A percentile compares a stretch with the other conserved stretches of the same genome.
phyloP scores from a whole-genome alignment of 257 asterid genomes.

The Solanum neorickii region DNA sequence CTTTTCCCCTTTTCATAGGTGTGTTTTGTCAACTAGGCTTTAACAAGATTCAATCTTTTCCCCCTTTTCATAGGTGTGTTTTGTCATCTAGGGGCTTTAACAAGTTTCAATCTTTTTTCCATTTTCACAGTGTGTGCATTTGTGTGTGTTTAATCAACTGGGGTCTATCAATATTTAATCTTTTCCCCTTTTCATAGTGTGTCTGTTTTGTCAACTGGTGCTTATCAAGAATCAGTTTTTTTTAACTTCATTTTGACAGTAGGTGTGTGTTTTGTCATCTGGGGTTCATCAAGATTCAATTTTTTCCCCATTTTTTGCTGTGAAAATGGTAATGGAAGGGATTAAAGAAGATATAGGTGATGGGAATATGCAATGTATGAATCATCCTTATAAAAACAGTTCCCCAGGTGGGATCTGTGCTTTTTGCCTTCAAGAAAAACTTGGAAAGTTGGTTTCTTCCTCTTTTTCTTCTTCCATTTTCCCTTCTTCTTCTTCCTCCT shows the following conservation, averaged over 20 bases:
- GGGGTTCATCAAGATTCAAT: background rate
- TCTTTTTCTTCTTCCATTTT: constrained; percentile 54
- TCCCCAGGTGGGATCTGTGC: constrained; percentile 97
- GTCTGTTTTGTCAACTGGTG: background rate
- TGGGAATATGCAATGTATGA: constrained; percentile 56
- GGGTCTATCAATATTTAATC: background rate
- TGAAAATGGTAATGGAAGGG: constrained; percentile 82
- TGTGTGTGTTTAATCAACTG: background rate
- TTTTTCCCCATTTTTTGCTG: background rate
- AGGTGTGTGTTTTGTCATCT: background rate
- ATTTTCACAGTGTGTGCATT: background rate
- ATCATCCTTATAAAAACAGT: constrained; percentile 78
- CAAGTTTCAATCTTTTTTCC: background rate
- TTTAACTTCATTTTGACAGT: background rate
- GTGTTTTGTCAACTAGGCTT: background rate
- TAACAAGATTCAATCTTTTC: background rate
- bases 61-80: background rate
- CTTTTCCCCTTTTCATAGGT: background rate
- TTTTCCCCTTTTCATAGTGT: background rate
- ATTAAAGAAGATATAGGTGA: constrained; percentile 90
- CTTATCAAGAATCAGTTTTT: background rate
- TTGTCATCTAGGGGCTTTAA: background rate
- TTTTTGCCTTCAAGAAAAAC: constrained; percentile 5
- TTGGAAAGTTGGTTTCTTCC: constrained; percentile 88
- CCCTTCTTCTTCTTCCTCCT: constrained; percentile 71